Evolutionary conservation across 768 basidiomycete species (phyloP).

Genomic region (Suillus subluteus): DNA sequence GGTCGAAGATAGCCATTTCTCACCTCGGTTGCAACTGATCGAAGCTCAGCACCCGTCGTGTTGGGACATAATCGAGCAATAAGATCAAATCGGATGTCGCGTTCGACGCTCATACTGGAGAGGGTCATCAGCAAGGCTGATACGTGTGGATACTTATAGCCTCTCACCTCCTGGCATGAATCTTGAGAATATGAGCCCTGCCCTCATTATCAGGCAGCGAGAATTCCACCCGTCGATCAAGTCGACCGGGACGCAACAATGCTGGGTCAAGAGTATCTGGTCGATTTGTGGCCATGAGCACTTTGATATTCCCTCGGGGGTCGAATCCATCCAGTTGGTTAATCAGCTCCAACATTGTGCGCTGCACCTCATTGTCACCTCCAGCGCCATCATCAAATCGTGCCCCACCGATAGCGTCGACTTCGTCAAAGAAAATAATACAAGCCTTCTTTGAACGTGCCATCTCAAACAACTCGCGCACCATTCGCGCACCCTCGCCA

Average conservation of each 20-base stretch:
- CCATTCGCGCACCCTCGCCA: conserved; percentile 98
- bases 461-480: conserved; percentile 99
- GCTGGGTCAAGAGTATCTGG: conserved; percentile 99
- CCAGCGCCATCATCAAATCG: conserved; percentile 98
- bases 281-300: conserved; percentile 99
- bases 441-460: conserved; percentile 98
- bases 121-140: background rate
- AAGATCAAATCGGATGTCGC: conserved; percentile 96
- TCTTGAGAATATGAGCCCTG: conserved; percentile 93
- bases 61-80: conserved; percentile 97
- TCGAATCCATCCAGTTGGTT: conserved; percentile 99
- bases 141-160: conserved; percentile 3
- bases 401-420: conserved; percentile 98
- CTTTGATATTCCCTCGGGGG: conserved; percentile 98
- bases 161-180: conserved; percentile 89
- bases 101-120: conserved; percentile 91
- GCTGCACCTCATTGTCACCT: conserved; percentile 98
- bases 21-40: conserved; percentile 96
- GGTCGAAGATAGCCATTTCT: conserved; percentile 20
- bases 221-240: conserved; percentile 98
- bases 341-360: conserved; percentile 99
- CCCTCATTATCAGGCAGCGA: conserved; percentile 94
- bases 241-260: conserved; percentile 89
- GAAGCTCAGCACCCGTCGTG: conserved; percentile 97
- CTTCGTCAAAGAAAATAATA: conserved; percentile 99